These are phyloP conservation scores for Dunaliella primolecta DNA, from an alignment of 139 green algal genomes.

Conservation along the genomic window DNA sequence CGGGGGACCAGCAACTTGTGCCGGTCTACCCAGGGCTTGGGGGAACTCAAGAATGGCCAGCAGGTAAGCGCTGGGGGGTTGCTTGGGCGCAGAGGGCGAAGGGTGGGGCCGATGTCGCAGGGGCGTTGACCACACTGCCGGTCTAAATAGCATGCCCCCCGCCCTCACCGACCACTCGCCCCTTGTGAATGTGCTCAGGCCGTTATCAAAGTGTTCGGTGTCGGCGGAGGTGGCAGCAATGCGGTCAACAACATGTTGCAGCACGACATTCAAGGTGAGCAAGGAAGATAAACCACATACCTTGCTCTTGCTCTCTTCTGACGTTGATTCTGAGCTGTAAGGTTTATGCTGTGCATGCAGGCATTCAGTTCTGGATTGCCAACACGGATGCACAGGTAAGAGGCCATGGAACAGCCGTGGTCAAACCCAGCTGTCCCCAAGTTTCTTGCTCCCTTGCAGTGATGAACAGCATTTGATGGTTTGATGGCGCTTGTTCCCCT, in stretches of 20 bases:
- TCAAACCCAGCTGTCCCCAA: neutral
- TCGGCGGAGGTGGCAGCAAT: conserved; percentile 90
- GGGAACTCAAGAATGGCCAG: neutral
- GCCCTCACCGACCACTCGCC: no score
- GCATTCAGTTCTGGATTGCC: conserved; percentile 91
- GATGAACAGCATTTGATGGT: no score
- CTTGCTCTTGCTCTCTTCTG: neutral
- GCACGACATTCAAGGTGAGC: conserved; percentile 46
- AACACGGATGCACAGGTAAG: conserved; percentile 93
- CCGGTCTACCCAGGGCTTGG: neutral
- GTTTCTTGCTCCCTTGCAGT: no score
- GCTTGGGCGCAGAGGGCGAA: no score
- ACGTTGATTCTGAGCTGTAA: neutral
- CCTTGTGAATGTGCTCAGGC: conserved; percentile 14
- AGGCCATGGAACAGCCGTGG: neutral
- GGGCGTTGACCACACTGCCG: no score
- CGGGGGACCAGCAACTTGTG: no score
- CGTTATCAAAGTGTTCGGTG: conserved; percentile 72
- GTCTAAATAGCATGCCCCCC: no score
- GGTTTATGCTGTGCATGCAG: conserved; percentile 15
- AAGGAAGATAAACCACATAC: no score
- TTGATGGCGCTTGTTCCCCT: no score
- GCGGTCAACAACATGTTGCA: conserved; percentile 94
- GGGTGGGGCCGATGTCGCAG: no score
- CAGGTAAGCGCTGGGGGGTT: neutral